Conservation (phyloP, 1,284 basidiomycete species). For the Austroboletus novae-zelandiae region DNA sequence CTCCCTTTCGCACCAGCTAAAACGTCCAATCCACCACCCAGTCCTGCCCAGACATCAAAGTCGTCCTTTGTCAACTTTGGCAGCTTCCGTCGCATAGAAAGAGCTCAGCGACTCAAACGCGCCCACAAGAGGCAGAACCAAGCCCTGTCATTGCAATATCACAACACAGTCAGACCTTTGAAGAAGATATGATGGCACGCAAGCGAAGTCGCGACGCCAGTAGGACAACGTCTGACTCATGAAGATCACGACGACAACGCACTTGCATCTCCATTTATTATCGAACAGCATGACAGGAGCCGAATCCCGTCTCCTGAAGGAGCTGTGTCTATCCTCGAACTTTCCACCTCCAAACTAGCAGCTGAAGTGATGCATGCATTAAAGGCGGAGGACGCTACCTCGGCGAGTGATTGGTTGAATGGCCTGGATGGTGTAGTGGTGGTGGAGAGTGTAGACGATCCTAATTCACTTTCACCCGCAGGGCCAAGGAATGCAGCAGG, state of each 20-base stretch:
- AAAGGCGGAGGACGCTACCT: constrained; percentile 38
- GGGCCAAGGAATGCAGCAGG: background rate
- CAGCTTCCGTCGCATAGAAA: constrained; percentile 47
- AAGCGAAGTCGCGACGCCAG: constrained; percentile 29
- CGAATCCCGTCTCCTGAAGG: constrained; percentile 23
- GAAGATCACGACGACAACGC: constrained; percentile 15
- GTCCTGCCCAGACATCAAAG: constrained; percentile 23
- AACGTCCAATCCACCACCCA: constrained; percentile 20
- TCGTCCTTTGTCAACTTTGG: constrained; percentile 48
- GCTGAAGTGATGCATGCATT: constrained; percentile 60
- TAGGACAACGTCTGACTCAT: constrained; percentile 21
- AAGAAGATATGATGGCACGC: constrained; percentile 32
- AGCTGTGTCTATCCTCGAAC: constrained; percentile 49
- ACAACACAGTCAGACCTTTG: constrained; percentile 23
- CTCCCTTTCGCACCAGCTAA: constrained; percentile 59
- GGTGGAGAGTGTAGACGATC: constrained; percentile 32
- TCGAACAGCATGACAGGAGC: constrained; percentile 15
- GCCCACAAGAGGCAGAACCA: constrained; percentile 16
- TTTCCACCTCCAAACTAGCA: constrained; percentile 53
- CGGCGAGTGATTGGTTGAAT: constrained; percentile 47
- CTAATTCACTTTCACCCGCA: constrained; percentile 1
- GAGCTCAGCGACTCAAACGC: constrained; percentile 21
- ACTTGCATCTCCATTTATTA: constrained; percentile 20
- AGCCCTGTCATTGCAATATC: constrained; percentile 30
- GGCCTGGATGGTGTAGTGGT: constrained; percentile 40